phyloP scores from a whole-genome alignment of 805 yeast genomes.

The Yarrowia alimentaria region DNA sequence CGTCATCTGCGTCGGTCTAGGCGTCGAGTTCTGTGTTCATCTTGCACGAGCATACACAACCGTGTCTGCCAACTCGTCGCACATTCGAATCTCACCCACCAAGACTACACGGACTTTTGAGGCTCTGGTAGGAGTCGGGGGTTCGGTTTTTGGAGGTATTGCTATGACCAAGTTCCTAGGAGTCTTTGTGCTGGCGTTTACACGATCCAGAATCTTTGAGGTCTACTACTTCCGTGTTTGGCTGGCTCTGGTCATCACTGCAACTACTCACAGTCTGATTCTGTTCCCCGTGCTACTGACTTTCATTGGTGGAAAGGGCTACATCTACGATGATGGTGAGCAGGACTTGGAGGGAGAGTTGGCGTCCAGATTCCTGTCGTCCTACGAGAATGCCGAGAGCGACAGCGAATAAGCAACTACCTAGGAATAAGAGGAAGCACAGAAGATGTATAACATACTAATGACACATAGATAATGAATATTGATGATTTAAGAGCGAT shows the following conservation, averaged over 20 bases:
- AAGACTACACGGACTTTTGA: constrained; percentile 46
- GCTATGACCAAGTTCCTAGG: constrained; percentile 88
- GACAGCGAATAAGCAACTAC: constrained; percentile 1
- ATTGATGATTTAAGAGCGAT: too few species aligned
- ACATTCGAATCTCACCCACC: constrained; percentile 32
- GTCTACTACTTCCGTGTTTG: constrained; percentile 94
- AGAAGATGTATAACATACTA: too few species aligned
- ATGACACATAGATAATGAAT: too few species aligned
- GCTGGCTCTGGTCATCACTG: constrained; percentile 73
- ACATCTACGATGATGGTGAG: constrained; percentile 42
- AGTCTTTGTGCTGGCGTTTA: constrained; percentile 79
- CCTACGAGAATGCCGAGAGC: constrained; percentile 2
- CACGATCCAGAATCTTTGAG: constrained; percentile 83
- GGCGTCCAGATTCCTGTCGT: constrained; percentile 32
- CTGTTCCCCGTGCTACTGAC: constrained; percentile 75
- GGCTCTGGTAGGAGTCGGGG: constrained; percentile 78
- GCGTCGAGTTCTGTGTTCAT: constrained; percentile 91
- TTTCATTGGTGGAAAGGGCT: constrained; percentile 59
- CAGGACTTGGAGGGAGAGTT: constrained; percentile 37
- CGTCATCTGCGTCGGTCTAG: constrained; percentile 87
- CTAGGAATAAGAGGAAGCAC: too few species aligned
- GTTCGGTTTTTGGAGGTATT: constrained; percentile 86
- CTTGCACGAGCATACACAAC: constrained; percentile 73
- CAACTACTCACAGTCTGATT: constrained; percentile 73
- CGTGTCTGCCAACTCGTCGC: constrained; percentile 32